Evolutionary conservation across 768 basidiomycete genomes (phyloP).

Genomic region (Kwoniella sp.): DNA sequence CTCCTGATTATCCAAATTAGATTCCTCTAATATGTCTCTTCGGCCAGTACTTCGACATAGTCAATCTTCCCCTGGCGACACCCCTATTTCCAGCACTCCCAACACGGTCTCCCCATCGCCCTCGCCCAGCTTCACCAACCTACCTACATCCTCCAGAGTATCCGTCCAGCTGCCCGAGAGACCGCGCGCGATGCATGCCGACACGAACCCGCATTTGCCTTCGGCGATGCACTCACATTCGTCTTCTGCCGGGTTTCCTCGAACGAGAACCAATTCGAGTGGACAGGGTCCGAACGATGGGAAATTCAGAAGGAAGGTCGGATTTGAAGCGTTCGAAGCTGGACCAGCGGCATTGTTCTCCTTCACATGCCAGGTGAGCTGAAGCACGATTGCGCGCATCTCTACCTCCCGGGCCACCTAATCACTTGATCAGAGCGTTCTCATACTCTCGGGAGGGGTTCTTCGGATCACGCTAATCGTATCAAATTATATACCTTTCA

Average conservation of each 20-base stretch:
- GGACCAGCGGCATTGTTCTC: constrained; percentile 54
- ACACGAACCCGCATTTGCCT: constrained; percentile 16
- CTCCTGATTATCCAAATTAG: not conserved
- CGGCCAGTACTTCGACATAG: constrained; percentile 35
- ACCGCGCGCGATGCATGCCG: constrained; percentile 14
- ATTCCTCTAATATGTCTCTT: constrained; percentile 14
- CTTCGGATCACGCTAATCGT: constrained; percentile 30
- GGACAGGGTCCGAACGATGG: constrained; percentile 41
- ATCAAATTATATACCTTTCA: too few species aligned
- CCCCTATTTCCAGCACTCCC: constrained; percentile 10
- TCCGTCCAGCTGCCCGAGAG: constrained; percentile 25
- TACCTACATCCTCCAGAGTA: constrained; percentile 23
- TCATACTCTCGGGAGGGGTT: too few species aligned
- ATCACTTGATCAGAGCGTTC: not conserved
- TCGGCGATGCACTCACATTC: constrained; percentile 29
- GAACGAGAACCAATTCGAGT: constrained; percentile 48
- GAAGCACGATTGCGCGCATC: too few species aligned
- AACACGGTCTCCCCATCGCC: constrained; percentile 17
- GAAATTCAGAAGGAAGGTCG: constrained; percentile 55
- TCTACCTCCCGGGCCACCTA: not conserved
- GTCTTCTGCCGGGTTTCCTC: constrained; percentile 36
- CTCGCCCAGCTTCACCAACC: constrained; percentile 16
- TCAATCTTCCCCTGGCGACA: constrained; percentile 35
- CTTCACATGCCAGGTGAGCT: constrained; percentile 49
- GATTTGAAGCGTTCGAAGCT: constrained; percentile 58